Evolutionary conservation across 371 early-diverging fungal genomes (phyloP), one percentile per base, ranked within the genome.

Genomic region (Coemansia linderi): DNA sequence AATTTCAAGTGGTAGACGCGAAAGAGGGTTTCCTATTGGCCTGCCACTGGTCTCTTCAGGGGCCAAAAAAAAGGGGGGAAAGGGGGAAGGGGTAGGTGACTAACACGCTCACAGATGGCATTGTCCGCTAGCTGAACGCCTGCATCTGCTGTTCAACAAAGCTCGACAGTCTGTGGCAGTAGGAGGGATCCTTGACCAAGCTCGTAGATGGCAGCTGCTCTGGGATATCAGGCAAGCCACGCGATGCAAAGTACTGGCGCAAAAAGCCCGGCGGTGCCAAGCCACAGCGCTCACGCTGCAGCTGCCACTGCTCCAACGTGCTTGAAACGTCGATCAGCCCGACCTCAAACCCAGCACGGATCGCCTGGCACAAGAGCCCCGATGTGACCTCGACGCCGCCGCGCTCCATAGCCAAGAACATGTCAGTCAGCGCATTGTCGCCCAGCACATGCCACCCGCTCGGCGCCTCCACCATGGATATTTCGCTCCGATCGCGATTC

Each of bases 251-350:
- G 48, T 63, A 77, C 66, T 66, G 68, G 27, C 43, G 69, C 66
- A 77, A 24, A 44, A 65, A 72, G 6, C 69, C 77, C 1, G 31
- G 43, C 43, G 50, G 63, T 3, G 77, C 77, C 27, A 62, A 44
- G 22, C 77, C 77, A 1, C 50, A 43, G 19, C 58, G 66, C 73
- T 77, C 77, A 31, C 77, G 77, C 46, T 72, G 66, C 62, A 65
- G 33, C 73, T 77, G 77, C 77, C 77, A 77, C 61, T 73, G 73
- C 73, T 73, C 73, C 27, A 77, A 66, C 63, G 60, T 68, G 13
- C 62, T 66, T 6, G 66, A 66, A 0, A 69, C 41, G 24, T 73
- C 73, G 46, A 77, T 54, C 52, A 62, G 73, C 13, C 77, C 77
- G 19, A 66, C 48, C 31, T 69, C 69, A 29, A 73, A 66, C n/a